A percentile compares a stretch with the other conserved stretches of the same genome.
These are phyloP conservation scores for Microstroma glucosiphilum DNA, from an alignment of 1,284 basidiomycete genomes.

Conservation along the genomic window DNA sequence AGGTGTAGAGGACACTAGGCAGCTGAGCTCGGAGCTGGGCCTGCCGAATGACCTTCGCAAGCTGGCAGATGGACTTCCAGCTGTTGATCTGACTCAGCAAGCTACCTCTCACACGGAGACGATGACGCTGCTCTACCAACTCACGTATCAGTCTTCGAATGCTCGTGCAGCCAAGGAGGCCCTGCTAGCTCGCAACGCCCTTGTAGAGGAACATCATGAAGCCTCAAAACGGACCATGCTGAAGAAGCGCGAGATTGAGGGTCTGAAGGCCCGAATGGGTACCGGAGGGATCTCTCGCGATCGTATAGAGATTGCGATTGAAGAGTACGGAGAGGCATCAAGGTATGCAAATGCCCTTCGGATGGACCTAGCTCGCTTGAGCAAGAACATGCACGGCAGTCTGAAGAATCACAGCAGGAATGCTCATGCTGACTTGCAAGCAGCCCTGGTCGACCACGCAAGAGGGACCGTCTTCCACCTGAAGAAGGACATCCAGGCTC, in stretches of 20 bases:
- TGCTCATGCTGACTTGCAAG: constrained; percentile 41
- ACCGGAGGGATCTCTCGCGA: constrained; percentile 12
- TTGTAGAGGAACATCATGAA: constrained; percentile 42
- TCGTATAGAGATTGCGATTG: constrained; percentile 34
- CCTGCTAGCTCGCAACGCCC: constrained; percentile 38
- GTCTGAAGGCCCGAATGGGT: constrained; percentile 20
- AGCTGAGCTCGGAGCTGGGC: constrained; percentile 11
- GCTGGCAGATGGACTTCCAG: background rate
- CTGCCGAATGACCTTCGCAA: constrained; percentile 1
- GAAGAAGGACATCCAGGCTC: constrained; percentile 21
- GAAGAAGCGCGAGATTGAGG: constrained; percentile 37
- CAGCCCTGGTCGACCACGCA: constrained; percentile 32
- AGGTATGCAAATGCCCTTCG: constrained; percentile 18
- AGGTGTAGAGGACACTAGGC: constrained; percentile 25
- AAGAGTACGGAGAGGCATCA: constrained; percentile 30
- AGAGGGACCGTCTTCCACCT: constrained; percentile 28
- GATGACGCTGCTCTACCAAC: constrained; percentile 6
- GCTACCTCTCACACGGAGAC: background rate
- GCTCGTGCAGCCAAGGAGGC: constrained; percentile 37
- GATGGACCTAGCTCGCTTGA: constrained; percentile 26
- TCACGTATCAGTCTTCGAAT: constrained; percentile 42
- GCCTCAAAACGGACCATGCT: constrained; percentile 29
- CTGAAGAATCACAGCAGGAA: constrained; percentile 35
- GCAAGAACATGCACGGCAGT: constrained; percentile 25
- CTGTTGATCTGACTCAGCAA: background rate